Evolutionary conservation across 352 stramenopile genomes (phyloP).

Genomic region (Globisporangium nunn): DNA sequence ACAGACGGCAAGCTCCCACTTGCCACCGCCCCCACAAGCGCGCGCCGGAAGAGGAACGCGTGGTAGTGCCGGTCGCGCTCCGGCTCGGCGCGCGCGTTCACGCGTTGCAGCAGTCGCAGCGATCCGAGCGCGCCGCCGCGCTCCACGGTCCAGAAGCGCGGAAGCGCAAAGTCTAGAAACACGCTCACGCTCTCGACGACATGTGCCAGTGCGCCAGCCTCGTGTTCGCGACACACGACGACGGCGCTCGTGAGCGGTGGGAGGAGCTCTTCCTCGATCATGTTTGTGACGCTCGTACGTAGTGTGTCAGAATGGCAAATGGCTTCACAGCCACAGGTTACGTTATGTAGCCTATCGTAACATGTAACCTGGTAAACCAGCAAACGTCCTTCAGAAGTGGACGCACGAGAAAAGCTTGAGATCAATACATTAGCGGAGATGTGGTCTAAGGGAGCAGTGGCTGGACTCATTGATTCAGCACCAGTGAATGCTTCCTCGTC

Average conservation of each 20-base stretch:
- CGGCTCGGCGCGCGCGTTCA: background rate
- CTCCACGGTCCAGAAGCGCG: background rate
- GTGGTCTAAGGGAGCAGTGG: background rate
- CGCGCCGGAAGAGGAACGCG: slow-evolving; percentile 3
- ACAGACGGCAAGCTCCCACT: background rate
- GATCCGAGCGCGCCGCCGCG: background rate
- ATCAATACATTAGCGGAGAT: too few species aligned
- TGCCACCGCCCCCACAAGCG: background rate
- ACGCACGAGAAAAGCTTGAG: too few species aligned
- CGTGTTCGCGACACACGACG: background rate
- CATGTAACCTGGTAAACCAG: too few species aligned
- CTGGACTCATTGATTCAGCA: background rate
- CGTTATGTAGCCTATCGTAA: too few species aligned
- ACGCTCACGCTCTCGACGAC: slow-evolving; percentile 2
- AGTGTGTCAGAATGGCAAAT: too few species aligned
- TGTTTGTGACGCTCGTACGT: background rate
- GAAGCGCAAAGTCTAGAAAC: slow-evolving; percentile 1
- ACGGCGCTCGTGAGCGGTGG: slow-evolving; percentile 1
- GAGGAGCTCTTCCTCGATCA: background rate
- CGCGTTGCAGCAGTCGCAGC: slow-evolving; percentile 3
- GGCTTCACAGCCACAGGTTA: too few species aligned
- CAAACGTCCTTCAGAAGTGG: too few species aligned
- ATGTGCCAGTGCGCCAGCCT: background rate
- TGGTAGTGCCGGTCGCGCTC: slow-evolving; percentile 1
- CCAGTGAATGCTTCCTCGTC: background rate